Evolutionary conservation across 2,329 filamentous ascomycete genomes (phyloP).

Genomic region (Dendrostoma leiphaemia): DNA sequence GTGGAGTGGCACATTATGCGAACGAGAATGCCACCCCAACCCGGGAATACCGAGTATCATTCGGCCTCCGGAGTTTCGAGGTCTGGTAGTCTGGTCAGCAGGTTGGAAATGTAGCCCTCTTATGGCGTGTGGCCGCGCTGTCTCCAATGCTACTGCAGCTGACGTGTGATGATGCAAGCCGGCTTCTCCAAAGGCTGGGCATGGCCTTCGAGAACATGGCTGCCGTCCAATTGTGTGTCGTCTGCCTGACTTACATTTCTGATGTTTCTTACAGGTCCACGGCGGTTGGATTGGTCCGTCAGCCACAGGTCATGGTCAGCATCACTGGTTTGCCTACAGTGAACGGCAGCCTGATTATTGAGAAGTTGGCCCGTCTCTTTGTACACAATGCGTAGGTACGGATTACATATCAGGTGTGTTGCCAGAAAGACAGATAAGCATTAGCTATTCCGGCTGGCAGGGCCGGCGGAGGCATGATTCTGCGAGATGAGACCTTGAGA

Average conservation of each 20-base stretch:
- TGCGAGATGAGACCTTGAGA: neutral
- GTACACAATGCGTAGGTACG: neutral
- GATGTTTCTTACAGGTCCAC: too few species aligned
- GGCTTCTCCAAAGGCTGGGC: neutral
- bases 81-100: neutral
- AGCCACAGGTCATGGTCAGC: neutral
- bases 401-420: neutral
- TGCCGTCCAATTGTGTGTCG: too few species aligned
- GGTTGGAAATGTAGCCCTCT: neutral
- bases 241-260: too few species aligned
- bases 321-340: too few species aligned
- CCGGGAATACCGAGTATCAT: too few species aligned
- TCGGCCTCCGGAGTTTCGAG: neutral
- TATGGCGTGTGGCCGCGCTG: too few species aligned
- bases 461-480: neutral
- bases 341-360: too few species aligned
- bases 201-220: too few species aligned
- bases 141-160: neutral
- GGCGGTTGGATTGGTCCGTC: neutral
- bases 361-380: neutral
- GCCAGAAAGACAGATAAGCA: too few species aligned
- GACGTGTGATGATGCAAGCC: neutral
- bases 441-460: too few species aligned
- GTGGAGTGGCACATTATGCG: neutral
- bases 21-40: neutral